Conservation (phyloP, 441 rosid species). For the Viola pubescens region DNA sequence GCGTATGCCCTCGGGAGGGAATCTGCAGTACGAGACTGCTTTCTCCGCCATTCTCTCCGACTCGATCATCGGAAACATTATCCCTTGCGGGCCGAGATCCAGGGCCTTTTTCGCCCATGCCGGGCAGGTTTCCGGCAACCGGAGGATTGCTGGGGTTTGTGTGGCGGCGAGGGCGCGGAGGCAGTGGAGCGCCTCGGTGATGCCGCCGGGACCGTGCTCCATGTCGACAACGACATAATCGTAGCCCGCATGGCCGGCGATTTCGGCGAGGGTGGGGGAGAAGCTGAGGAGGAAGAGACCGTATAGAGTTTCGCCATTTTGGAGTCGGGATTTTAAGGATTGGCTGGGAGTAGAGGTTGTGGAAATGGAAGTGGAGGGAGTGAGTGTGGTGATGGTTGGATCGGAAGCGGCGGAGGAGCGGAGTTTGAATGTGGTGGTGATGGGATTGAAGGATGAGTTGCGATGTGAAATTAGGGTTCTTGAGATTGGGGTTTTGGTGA, state of each 20-base stretch:
- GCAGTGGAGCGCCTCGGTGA: conserved; percentile 56
- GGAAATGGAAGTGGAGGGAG: conserved; percentile 11
- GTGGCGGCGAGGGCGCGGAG: conserved; percentile 55
- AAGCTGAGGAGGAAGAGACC: conserved; percentile 76
- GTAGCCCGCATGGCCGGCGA: conserved; percentile 70
- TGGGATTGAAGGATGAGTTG: background rate
- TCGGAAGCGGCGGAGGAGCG: conserved; percentile 13
- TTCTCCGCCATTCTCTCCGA: conserved; percentile 45
- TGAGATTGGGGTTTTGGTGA: background rate
- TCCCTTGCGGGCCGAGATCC: conserved; percentile 83
- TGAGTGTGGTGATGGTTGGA: background rate
- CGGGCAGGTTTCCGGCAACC: conserved; percentile 60
- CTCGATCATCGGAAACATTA: conserved; percentile 94
- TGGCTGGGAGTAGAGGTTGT: conserved; percentile 22
- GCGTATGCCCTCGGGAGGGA: conserved; percentile 71
- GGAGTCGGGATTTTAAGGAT: conserved; percentile 45
- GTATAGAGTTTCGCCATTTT: conserved; percentile 61
- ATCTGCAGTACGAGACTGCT: conserved; percentile 79
- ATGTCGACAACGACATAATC: conserved; percentile 87
- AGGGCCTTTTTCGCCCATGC: conserved; percentile 84
- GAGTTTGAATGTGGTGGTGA: conserved; percentile 5
- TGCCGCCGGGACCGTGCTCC: conserved; percentile 93
- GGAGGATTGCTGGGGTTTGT: conserved; percentile 56
- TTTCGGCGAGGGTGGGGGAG: conserved; percentile 87
- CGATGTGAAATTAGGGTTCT: background rate